These are phyloP conservation scores for Lolium perenne DNA, from an alignment of 176 grass and related monocot genomes.

Conservation along the genomic window DNA sequence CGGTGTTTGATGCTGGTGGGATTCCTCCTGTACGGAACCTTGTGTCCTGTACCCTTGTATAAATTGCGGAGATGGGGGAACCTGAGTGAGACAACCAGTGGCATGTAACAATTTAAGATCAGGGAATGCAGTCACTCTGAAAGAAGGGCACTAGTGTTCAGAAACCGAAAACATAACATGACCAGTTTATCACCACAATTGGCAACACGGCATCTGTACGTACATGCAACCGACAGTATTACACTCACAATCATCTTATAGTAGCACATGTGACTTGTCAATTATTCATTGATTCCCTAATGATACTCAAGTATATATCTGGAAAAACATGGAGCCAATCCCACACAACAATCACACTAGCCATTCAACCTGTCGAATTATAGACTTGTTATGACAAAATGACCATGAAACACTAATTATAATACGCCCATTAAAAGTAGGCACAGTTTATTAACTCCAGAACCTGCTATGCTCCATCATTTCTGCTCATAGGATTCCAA, in stretches of 20 bases:
- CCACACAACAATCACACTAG: too few relatives aligned
- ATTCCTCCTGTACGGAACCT: neutral
- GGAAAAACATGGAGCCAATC: too few relatives aligned
- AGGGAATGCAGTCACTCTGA: constrained; percentile 28
- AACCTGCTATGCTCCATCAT: constrained; percentile 10
- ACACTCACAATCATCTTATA: neutral
- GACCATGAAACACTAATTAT: neutral
- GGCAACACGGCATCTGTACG: neutral
- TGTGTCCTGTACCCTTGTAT: too few relatives aligned
- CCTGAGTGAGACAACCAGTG: neutral
- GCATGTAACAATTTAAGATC: neutral
- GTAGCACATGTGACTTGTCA: neutral
- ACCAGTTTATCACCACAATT: constrained; percentile 24
- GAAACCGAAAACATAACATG: neutral
- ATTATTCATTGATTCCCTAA: neutral
- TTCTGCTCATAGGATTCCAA: neutral
- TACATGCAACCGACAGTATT: neutral
- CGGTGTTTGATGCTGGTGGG: neutral
- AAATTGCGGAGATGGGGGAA: neutral
- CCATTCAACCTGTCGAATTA: too few relatives aligned
- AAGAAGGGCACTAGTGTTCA: neutral
- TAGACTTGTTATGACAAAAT: too few relatives aligned
- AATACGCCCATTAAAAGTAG: neutral
- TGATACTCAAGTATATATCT: too few relatives aligned
- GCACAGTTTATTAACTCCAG: neutral